Conservation (phyloP, 306 rosid species). For the Acmispon strigosus region DNA sequence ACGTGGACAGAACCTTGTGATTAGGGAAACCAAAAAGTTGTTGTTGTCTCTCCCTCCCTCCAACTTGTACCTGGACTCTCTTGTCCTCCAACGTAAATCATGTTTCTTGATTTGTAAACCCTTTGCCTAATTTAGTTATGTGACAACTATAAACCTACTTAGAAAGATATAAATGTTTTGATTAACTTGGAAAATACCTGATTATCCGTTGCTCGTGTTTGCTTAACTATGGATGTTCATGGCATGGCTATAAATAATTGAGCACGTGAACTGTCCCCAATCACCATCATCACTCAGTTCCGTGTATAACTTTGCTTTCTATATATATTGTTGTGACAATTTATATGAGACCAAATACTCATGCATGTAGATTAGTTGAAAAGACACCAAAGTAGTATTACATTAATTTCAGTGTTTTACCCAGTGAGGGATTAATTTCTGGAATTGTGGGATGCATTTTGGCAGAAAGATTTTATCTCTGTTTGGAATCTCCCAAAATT, state of each 20-base stretch:
- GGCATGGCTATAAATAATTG: too few relatives aligned
- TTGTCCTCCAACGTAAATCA: background rate
- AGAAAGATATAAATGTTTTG: too few relatives aligned
- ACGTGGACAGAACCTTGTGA: slow-evolving; percentile 22
- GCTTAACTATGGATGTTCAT: too few relatives aligned
- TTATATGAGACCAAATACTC: background rate
- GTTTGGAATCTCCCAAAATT: background rate
- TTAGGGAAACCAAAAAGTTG: too few relatives aligned
- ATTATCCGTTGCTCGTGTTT: too few relatives aligned
- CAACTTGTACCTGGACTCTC: too few relatives aligned
- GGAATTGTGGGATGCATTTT: background rate
- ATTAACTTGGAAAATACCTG: too few relatives aligned
- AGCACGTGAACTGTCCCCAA: too few relatives aligned
- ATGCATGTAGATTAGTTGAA: background rate
- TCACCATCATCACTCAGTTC: too few relatives aligned
- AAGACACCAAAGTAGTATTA: background rate
- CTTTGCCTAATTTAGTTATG: background rate
- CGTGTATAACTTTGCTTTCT: too few relatives aligned
- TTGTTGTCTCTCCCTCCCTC: too few relatives aligned
- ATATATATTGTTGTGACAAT: background rate
- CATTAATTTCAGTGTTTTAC: background rate
- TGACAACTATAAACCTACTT: too few relatives aligned
- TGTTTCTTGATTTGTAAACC: background rate
- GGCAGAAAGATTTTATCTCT: background rate
- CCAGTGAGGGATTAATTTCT: background rate